phyloP scores from a whole-genome alignment of 257 asterid species.

The Striga asiatica region DNA sequence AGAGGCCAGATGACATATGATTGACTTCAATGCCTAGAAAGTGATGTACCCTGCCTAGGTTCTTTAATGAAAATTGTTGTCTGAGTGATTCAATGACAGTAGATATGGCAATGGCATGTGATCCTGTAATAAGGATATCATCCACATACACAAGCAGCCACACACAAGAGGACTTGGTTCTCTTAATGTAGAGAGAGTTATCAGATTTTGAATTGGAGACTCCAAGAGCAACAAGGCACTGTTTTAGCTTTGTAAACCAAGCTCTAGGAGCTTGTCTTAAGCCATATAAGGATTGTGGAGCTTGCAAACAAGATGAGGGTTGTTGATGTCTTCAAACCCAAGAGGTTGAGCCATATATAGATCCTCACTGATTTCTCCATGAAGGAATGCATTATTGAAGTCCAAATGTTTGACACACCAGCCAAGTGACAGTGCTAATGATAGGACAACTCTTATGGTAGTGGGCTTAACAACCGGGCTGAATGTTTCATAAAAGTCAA shows the following conservation, averaged over 20 bases:
- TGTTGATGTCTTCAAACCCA: background rate
- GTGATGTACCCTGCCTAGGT: too few species aligned
- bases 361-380: background rate
- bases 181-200: background rate
- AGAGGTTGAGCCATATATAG: background rate
- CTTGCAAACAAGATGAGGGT: background rate
- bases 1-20: too few species aligned
- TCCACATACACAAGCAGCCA: too few species aligned
- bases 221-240: too few species aligned
- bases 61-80: too few species aligned
- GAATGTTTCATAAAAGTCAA: background rate
- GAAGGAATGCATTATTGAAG: background rate
- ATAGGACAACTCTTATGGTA: background rate
- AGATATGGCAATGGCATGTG: too few species aligned
- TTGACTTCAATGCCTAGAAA: background rate
- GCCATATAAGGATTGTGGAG: background rate
- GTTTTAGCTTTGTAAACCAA: background rate
- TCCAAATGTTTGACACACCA: background rate
- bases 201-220: background rate
- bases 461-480: background rate
- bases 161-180: background rate
- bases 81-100: background rate
- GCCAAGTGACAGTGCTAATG: background rate
- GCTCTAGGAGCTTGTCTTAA: background rate
- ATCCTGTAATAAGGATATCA: too few species aligned